Evolutionary conservation across 2,329 filamentous ascomycete genomes (phyloP).

Genomic region (Hypoxylon sp.): DNA sequence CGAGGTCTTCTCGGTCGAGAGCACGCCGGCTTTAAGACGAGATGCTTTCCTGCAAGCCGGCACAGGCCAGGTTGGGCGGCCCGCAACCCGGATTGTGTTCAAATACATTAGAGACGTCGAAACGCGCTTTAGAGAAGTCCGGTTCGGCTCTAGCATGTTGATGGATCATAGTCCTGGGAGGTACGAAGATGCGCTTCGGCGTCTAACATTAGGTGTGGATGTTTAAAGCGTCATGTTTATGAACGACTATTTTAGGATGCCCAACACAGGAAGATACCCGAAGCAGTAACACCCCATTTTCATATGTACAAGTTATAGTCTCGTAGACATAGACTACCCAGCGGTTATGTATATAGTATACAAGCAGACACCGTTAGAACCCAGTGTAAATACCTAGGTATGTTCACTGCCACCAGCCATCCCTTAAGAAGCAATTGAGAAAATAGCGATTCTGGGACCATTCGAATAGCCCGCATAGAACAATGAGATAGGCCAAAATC

Average conservation of each 20-base stretch:
- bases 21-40: conserved; percentile 75
- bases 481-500: not conserved
- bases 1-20: conserved; percentile 82
- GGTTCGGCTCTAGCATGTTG: conserved; percentile 81
- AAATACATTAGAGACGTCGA: conserved; percentile 81
- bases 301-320: conserved; percentile 1
- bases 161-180: conserved; percentile 81
- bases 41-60: conserved; percentile 71
- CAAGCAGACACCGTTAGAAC: not conserved
- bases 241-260: not conserved
- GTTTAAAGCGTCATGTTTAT: conserved; percentile 20
- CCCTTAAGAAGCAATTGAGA: not conserved
- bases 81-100: conserved; percentile 77
- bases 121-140: conserved; percentile 76
- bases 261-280: conserved; percentile 1
- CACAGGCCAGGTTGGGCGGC: conserved; percentile 70
- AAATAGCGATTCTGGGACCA: not conserved
- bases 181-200: conserved; percentile 79
- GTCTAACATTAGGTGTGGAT: conserved; percentile 64
- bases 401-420: not conserved
- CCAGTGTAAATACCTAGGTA: not conserved
- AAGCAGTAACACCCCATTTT: not conserved
- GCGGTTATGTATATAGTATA: not conserved
- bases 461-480: not conserved
- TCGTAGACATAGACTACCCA: not conserved